Evolutionary conservation across 208 protist species (phyloP).

Genomic region (Angomonas deanei): DNA sequence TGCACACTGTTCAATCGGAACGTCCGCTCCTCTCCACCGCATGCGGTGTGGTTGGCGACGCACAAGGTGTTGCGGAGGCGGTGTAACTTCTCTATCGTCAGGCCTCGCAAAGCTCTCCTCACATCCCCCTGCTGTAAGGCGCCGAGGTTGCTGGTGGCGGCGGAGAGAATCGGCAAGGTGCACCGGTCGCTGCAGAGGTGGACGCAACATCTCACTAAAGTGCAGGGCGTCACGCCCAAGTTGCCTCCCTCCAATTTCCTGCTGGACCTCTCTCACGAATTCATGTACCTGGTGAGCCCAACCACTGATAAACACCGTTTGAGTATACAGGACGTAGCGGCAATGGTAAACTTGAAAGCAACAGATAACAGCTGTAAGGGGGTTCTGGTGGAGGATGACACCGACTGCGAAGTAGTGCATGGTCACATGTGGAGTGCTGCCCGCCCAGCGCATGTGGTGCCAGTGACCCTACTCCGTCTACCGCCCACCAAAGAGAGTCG

Average conservation of each 20-base stretch:
- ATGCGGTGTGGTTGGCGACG: not conserved
- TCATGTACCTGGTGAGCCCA: conserved; percentile 29
- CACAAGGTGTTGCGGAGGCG: not conserved
- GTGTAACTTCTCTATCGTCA: not conserved
- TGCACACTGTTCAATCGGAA: not conserved
- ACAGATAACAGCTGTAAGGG: not conserved
- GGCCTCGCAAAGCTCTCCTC: not conserved
- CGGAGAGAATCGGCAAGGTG: conserved; percentile 26
- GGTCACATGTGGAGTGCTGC: conserved; percentile 51
- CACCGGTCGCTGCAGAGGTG: conserved; percentile 69
- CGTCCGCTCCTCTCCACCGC: not conserved
- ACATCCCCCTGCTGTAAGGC: not conserved
- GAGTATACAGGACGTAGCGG: not conserved
- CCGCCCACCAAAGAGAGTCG: not conserved
- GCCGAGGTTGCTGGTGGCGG: conserved; percentile 5
- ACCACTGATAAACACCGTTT: not conserved
- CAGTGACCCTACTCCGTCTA: not conserved
- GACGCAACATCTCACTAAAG: conserved; percentile 15
- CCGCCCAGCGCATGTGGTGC: not conserved
- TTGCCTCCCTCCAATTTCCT: conserved; percentile 18
- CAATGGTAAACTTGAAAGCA: not conserved
- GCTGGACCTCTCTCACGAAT: conserved; percentile 32
- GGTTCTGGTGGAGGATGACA: not conserved
- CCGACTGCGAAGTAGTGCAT: conserved; percentile 21
- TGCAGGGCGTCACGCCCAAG: not conserved